A percentile compares a stretch with the other conserved stretches of the same genome.
Evolutionary conservation across 139 green algal genomes (phyloP).

Genomic region (Chara braunii): DNA sequence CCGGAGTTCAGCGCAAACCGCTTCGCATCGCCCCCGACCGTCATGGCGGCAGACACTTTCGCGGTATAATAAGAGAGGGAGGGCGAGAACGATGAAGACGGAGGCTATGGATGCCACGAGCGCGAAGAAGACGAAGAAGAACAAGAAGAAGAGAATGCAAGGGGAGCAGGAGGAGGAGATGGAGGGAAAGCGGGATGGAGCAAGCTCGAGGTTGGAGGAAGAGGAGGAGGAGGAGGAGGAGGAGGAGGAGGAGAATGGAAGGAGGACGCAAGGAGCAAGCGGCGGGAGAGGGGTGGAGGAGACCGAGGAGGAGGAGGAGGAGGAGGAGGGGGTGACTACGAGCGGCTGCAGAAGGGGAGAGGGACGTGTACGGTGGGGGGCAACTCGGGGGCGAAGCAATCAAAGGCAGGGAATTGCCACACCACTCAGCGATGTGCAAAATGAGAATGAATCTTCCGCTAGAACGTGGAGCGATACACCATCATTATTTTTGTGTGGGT

Average conservation of each 20-base stretch:
- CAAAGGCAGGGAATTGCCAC: no score
- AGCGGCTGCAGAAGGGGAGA: no score
- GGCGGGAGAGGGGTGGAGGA: background rate
- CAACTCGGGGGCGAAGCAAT: no score
- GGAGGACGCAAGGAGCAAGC: background rate
- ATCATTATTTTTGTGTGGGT: no score
- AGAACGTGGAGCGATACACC: no score
- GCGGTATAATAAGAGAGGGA: background rate
- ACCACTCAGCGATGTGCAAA: no score
- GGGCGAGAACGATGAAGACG: background rate
- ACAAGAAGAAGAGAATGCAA: background rate
- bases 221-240: background rate
- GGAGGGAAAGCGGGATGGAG: background rate
- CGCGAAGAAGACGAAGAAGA: slow-evolving; percentile 1
- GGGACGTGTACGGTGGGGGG: no score
- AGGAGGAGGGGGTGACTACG: background rate
- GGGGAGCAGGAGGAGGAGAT: background rate
- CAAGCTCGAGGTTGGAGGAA: background rate
- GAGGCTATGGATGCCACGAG: background rate
- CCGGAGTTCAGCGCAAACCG: slow-evolving; percentile 36
- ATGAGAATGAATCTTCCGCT: no score
- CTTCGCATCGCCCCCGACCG: background rate
- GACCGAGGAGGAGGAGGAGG: background rate
- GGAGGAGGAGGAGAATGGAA: background rate
- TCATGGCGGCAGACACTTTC: background rate